Base-by-base conservation (phyloP, 495 filamentous ascomycete species). In the Neurospora sp. region DNA sequence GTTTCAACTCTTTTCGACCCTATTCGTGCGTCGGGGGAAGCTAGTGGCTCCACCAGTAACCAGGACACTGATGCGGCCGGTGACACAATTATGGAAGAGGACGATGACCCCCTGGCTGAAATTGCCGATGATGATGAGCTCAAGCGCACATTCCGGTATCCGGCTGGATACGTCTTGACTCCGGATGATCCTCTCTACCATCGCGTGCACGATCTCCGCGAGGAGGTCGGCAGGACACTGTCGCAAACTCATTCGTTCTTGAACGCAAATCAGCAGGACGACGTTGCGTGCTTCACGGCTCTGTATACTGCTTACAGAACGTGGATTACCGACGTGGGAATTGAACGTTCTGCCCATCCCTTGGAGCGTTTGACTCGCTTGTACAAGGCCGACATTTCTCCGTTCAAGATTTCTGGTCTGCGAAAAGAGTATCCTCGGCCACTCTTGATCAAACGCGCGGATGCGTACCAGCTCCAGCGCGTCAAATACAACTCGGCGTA, bases 301-400 rank as follows among this genome's bases (percentile, higher is more conserved):
- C 80, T 99, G 12, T 99, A 98, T 80, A 93, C 90, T 35, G 91
- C 96, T 1, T 99, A 97, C 81, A 85, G 92, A 18, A 94, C 91
- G n/a, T 99, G 94, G 93, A 97, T 99, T 77, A 91, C 96, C 9
- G 96, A 99, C 76, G 94, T 98, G 65, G 96, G 96, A 22, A 96
- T 97, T 72, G 96, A 99, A 78, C 86, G 96, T 72, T 97, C 94
- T 9, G 95, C 96, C 7, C 96, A 97, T 79, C 92, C 96, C 10
- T 83, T 99, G 39, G 96, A 99, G 78, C 87, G 96, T 35, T 89
- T 98, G 14, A 88, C 89, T 9, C 88, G 93, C 65, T 87, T 99
- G 12, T 90, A 97, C 72, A 87, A 88, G 71, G 91, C 93, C 9
- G 96, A 99, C 77, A 92, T 93, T 45, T 88, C 91, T 40, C 92